Base-by-base conservation (phyloP, 768 basidiomycete species). In the Amanita rimosa region DNA sequence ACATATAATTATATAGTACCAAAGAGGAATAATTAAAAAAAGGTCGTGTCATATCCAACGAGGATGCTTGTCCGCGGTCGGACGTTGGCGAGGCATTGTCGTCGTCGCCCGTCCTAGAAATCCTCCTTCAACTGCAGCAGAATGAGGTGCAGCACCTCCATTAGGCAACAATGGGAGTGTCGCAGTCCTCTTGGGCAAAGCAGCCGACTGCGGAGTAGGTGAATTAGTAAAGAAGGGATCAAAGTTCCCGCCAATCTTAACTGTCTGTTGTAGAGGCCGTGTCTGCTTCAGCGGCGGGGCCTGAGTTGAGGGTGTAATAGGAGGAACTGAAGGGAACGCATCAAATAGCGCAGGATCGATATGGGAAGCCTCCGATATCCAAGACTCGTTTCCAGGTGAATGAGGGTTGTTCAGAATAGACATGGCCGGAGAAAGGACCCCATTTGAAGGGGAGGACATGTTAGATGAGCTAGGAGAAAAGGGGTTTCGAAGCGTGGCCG, bases 311-410 rank as follows among this genome's bases (percentile, higher is more conserved):
- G 75, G 74, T 4, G 70, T 61, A 14, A 67, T 68, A 41, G 72
- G 67, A 1, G 85, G 84, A 4, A 86, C 83, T 29, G 75, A 74
- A 19, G 85, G 85, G 62, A 87, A 86, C 6, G 81, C 74, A 50
- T 85, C 83, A 54, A 81, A 83, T 19, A 84, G 63, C 9, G 75
- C 75, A 52, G 68, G 66, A 57, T 82, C 80, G 37, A 85, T 73
- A 21, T 71, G 55, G 44, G 65, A 77, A 24, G 24, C 49, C 26
- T 73, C 62, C 3, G 75, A 79, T 50, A 68, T 62, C 72, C 73
- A 75, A 2, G 79, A 77, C 3, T 49, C 48, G n/a, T 40, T 11
- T 26, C 34, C 36, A 7, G 40, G 48, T 9, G 39, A 49, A 29
- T 49, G 17, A 11, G 37, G 48, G 31, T 49, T 49, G 29, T 31